These are phyloP conservation scores for Gyromitra esculenta DNA, from an alignment of 2,329 filamentous ascomycete species.

Conservation along the genomic window DNA sequence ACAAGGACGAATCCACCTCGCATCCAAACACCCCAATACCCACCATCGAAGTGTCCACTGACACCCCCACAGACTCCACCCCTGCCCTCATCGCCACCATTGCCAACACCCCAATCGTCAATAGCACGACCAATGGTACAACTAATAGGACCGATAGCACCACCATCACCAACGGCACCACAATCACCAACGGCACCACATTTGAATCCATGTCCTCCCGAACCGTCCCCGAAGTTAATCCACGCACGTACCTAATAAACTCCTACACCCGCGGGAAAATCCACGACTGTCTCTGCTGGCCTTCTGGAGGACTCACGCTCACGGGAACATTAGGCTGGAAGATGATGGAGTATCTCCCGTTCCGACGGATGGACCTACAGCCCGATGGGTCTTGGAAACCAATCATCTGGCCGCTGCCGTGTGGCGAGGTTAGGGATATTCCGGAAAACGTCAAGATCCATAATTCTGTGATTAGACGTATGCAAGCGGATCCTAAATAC, in stretches of 20 bases:
- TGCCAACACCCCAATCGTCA: neutral
- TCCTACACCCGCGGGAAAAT: conserved; percentile 63
- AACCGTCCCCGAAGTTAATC: neutral
- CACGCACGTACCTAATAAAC: conserved; percentile 35
- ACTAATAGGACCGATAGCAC: neutral
- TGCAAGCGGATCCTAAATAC: conserved; percentile 71
- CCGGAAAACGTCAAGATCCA: conserved; percentile 76
- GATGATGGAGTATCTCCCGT: conserved; percentile 82
- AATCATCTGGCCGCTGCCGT: conserved; percentile 80
- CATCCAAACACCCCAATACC: conserved; percentile 14
- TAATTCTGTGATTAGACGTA: conserved; percentile 76
- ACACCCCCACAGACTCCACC: conserved; percentile 11
- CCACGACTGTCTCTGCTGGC: conserved; percentile 76
- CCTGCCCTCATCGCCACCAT: neutral
- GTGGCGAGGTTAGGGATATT: conserved; percentile 80
- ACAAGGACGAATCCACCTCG: conserved; percentile 16
- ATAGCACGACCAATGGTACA: neutral
- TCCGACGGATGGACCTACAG: conserved; percentile 80
- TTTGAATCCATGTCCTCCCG: neutral
- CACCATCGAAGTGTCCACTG: conserved; percentile 43
- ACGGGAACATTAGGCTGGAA: conserved; percentile 74
- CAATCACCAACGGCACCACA: conserved; percentile 2
- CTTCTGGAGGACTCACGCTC: conserved; percentile 65
- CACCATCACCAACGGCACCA: neutral
- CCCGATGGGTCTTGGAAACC: conserved; percentile 79